Evolutionary conservation across 2,329 filamentous ascomycete genomes (phyloP), one percentile per base, ranked within the genome.

Genomic region (Ascochyta rabiei): DNA sequence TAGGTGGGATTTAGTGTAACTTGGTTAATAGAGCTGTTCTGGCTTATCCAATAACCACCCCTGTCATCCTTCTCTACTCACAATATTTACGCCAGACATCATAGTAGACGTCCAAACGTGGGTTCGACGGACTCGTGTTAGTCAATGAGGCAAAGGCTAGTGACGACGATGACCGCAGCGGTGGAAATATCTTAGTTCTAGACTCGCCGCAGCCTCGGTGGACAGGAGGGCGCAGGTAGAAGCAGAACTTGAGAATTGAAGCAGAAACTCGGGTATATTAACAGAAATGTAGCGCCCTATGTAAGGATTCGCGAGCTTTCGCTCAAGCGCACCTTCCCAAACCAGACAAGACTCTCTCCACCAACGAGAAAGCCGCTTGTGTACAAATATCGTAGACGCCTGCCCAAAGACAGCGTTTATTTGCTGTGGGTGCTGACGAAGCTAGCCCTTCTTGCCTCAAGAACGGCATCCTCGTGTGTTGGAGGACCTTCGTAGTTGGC

Each of bases 401-500:
- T 16, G 18, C 5, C 10, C 5, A 26, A 13, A 13, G n/a, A 37
- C 13, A 18, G 9, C 21, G 28, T 34, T 47, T 52, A 62, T 51
- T 61, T 60, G 44, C 54, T 61, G 35, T 57, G 64, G 2, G 60
- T 59, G 51, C 62, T 68, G n/a, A 60, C 59, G 19, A 69, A 58
- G 53, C 71, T 74, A 5, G 66, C 67, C 35, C 71, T 67, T 40
- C 71, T 61, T 0, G 68, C 71, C 51, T 73, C 66, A 10, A 73
- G 58, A 6, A 72, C 49, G 23, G 62, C 61, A 31, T 73, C 71
- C 46, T 73, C 71, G 19, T 71, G 67, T 31, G 66, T 71, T n/a
- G 73, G 84, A 1, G 85, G 86, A 15, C 87, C 86, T 40, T 79
- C 79, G 75, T 89, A 89, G 75, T 90, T 84, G 75, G 85, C 84